Base-by-base conservation (phyloP, 83 land plant species). In the Picea abies region DNA sequence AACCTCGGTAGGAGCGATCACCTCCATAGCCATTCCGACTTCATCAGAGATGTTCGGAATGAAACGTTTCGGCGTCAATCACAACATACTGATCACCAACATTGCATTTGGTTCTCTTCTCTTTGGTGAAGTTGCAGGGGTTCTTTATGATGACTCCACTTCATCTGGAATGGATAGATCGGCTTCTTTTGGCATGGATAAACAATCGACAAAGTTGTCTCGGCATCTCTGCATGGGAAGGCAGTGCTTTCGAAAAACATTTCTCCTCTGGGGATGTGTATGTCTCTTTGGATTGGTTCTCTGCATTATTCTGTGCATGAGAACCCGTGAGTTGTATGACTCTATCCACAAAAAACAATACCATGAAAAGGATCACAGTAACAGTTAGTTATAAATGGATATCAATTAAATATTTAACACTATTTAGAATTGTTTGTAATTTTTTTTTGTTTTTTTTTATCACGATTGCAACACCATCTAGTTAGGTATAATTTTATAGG, bases 61-160 rank as follows among this genome's bases (percentile, higher is more conserved):
- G 12, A 82, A 85, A 39, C 87, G 88, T 56, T 76, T 86, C 4
- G 84, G 89, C 16, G 85, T 91, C 56, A 87, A 91, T 86, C 93
- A 91, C 82, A 91, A 91, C 84, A 91, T 91, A 61, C 83, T 91
- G 70, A 89, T 91, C 35, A 87, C 91, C 11, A 91, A 91, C 82
- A 91, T 91, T 32, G 89, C 93, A 0, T 14, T 91, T 7, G 93
- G 93, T 17, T 91, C 93, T 0, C 71, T 91, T 60, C 78, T 87
- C 60, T 91, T 85, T 60, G 91, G 93, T 70, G 79, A 84, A 8
- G 76, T 87, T 23, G 93, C 90, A 12, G 91, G 91, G 11, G 16
- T 84, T 0, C 77, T 89, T 2, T 91, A 91, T 62, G 91, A 91
- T 39, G 32, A 79, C 29, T 85, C 89, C 49, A 67, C 4, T 9